Evolutionary conservation across 345 rosid species (phyloP), one percentile per base, ranked within the genome.

Genomic region (Eucalyptus pauciflora): DNA sequence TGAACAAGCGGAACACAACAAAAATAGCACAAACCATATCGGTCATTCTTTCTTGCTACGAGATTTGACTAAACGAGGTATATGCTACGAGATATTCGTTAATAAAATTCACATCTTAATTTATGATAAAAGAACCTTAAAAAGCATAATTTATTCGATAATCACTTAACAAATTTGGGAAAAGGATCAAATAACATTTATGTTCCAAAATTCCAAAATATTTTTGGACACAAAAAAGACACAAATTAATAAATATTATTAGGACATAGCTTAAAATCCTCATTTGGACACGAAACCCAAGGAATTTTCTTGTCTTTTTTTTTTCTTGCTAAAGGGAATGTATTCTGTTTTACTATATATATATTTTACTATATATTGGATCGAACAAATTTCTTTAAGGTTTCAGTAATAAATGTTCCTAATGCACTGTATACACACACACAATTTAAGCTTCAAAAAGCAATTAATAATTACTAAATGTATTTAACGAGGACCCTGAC

Each of bases 391-490:
- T 71, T 71, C 46, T 33, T 18, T 9, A 37, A 37, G 27, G 41
- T n/a, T 64, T 7, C 5, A 17, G 10, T 14, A 64, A 64, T 64
- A 64, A n/a, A 14, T 62, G 69, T 62, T 62, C 31, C 69, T 27
- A 27, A 60, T 7, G 31, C 67, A 27, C 31, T 60, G 7, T 4
- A 25, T 11, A 25, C 0, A 8, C 0, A 56, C 0, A 20, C 4
- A 56, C 29, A 16, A 69, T 69, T 15, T 15, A 16, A 14, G 22
- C 20, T 69, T 16, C 3, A 10, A n/a, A 64, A 69, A 31, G 37
- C 43, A 69, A 69, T 33, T 69, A 76, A 76, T 22, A 37, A 76
- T 76, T 76, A 41, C 48, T 2, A 76, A 76, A 10, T 76, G 48
- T 6, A 6, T 18, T 76, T 20, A 76, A 76, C 27, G 7, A 76